Base-by-base conservation (phyloP, 1,139 yeast genomes). In the Debaryomycetaceae sp. region DNA sequence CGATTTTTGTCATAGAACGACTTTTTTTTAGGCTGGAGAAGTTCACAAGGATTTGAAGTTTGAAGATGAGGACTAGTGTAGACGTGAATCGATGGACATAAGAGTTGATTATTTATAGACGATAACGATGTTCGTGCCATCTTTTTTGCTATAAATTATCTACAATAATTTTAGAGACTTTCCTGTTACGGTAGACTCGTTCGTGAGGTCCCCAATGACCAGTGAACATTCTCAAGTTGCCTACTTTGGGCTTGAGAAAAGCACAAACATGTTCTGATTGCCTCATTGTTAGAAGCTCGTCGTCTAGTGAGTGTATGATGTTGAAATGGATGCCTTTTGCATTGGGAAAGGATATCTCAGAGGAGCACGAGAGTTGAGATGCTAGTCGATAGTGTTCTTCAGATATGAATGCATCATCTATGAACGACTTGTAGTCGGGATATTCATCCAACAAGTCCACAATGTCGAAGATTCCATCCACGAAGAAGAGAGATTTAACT, bases 391-490 rank as follows among this genome's bases (percentile, higher is more conserved):
- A 58, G 13, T 58, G 58, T 1, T 49, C 48, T 8, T 45, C 49
- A 4, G 56, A 48, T 0, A 46, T 50, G 50, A 69, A 71, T 0
- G 78, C 77, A 38, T 63, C 62, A 14, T 59, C 45, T 1, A 73
- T 66, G 52, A 74, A 72, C 1, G 49, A 42, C 5, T 43, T 39
- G 46, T 73, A 74, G 5, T 49, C 54, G 0, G 69, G 69, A 49
- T 74, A 74, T 47, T 73, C 78, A 5, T 52, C 48, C 6, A 72
- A 27, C 29, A 73, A 55, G 9, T 58, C 58, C 7, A 50, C 53
- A 7, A 64, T 55, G 50, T 71, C 67, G 49, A 57, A 73, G 22
- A 74, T 72, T 0, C 78, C 78, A 51, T 74, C 79, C 1, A 73
- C 45, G 5, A 40, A 13, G 34, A 34, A 34, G 6, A 34, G 13